Evolutionary conservation across 108 stramenopile genomes (phyloP).

Genomic region (Pseudonitzschia delicatissima): DNA sequence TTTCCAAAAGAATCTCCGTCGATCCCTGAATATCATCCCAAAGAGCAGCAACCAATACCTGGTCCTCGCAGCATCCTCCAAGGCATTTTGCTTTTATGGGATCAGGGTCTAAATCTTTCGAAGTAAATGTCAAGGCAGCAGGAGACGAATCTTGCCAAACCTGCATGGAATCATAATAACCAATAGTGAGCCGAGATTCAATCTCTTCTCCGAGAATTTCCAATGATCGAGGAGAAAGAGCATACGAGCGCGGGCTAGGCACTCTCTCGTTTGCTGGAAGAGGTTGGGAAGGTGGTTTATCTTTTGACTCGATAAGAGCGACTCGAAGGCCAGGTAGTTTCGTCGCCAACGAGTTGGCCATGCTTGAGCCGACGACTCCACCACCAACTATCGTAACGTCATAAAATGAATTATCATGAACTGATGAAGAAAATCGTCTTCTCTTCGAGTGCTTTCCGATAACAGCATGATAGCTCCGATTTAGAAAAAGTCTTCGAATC

Average conservation of each 20-base stretch:
- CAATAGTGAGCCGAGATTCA: conserved; percentile 35
- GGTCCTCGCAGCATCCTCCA: conserved; percentile 77
- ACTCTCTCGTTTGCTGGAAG: conserved; percentile 16
- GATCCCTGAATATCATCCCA: conserved; percentile 53
- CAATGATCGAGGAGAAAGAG: conserved; percentile 70
- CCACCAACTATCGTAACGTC: conserved; percentile 81
- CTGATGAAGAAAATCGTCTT: background rate
- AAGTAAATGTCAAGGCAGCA: conserved; percentile 59
- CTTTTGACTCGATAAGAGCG: conserved; percentile 40
- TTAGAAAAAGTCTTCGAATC: too few species aligned
- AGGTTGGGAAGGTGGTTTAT: conserved; percentile 29
- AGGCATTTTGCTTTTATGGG: conserved; percentile 34
- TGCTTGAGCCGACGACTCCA: conserved; percentile 66
- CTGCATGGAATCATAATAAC: conserved; percentile 79
- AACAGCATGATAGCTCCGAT: too few species aligned
- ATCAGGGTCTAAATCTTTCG: conserved; percentile 48
- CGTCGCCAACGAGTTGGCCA: conserved; percentile 53
- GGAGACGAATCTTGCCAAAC: conserved; percentile 85
- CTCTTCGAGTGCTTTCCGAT: too few species aligned
- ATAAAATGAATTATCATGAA: background rate
- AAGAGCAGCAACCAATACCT: conserved; percentile 46
- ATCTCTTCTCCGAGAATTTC: conserved; percentile 47
- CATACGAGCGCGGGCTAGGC: conserved; percentile 83
- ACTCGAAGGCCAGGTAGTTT: conserved; percentile 32
- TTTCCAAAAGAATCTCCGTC: conserved; percentile 16